These are phyloP conservation scores for Elsinoe batatas DNA, from an alignment of 2,329 filamentous ascomycete species.

Conservation along the genomic window DNA sequence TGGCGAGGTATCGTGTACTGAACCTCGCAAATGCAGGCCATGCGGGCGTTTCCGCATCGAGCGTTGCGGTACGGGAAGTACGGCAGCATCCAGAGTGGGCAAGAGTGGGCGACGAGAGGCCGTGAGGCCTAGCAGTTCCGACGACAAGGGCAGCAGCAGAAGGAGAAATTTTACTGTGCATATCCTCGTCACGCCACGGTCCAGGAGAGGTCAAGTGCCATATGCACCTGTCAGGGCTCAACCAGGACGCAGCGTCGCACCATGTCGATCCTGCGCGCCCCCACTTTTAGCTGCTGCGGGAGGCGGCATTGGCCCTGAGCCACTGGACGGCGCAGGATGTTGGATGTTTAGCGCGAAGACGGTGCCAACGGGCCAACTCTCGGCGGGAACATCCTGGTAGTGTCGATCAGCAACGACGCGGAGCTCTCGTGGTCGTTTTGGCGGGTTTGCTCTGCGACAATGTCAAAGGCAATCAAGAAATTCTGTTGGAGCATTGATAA, in stretches of 20 bases:
- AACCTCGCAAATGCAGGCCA: background rate
- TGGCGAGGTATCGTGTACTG: background rate
- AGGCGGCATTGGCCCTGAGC: background rate
- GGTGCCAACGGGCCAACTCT: background rate
- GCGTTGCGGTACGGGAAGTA: background rate
- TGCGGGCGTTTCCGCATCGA: background rate
- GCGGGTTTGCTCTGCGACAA: background rate
- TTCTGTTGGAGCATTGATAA: slow-evolving; percentile 6
- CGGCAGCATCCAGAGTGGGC: background rate
- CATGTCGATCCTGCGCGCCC: slow-evolving; percentile 7
- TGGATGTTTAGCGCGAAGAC: slow-evolving; percentile 1
- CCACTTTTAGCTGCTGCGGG: background rate
- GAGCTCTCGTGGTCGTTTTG: background rate
- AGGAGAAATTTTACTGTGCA: background rate
- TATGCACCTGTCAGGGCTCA: slow-evolving; percentile 9
- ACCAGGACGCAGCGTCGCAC: background rate
- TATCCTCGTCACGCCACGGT: background rate
- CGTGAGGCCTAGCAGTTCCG: background rate
- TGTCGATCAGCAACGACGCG: background rate
- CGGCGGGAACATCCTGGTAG: slow-evolving; percentile 1
- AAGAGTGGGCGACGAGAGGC: background rate
- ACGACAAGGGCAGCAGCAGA: background rate
- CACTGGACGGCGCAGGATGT: background rate
- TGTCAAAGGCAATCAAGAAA: background rate
- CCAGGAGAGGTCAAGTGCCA: background rate